Base-by-base conservation (phyloP, 192 early-diverging fungal genomes). In the Chytriomyces sp. region DNA sequence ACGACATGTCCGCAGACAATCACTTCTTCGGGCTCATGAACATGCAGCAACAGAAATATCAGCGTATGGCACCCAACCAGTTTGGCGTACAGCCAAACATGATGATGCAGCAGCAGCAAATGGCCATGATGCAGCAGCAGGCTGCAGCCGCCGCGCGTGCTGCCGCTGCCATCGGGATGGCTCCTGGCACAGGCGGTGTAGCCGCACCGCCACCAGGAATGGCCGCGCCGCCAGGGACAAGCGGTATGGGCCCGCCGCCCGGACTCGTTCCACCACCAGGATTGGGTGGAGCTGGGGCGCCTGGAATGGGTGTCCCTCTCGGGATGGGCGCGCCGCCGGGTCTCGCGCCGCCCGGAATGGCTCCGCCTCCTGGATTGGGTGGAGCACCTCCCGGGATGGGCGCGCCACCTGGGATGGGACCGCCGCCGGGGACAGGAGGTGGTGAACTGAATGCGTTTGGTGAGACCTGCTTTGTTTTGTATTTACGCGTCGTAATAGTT, bases 11-110 rank as follows among this genome's bases (percentile, higher is more conserved):
- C 68, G 10, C 28, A 25, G 56, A 59, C 22, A 40, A 71, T 28
- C 59, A 73, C 37, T 39, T 58, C 55, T 59, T 64, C 26, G 64
- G 67, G 40, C 38, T 28, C 26, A 65, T 72, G 69, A 44, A 44
- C 57, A 62, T 59, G 55, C 71, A 69, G 30, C 65, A 72, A 38
- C 59, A 40, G 62, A 69, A 78, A 39, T 75, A 37, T 41, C 73
- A 75, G 38, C 60, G 73, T 26, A 75, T 75, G 63, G 52, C 40
- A 10, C 73, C 68, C n/a, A n/a, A n/a, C n/a, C n/a, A n/a, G n/a
- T n/a, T n/a, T n/a, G n/a, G n/a, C n/a, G n/a, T n/a, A n/a, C n/a
- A n/a, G n/a, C n/a, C n/a, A n/a, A n/a, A n/a, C n/a, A n/a, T n/a
- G n/a, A n/a, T n/a, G n/a, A n/a, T n/a, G 39, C 71, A 64, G 31